Evolutionary conservation across 176 grass and related monocot species (phyloP), one percentile per base, ranked within the genome.

Genomic region (Raddia distichophylla): DNA sequence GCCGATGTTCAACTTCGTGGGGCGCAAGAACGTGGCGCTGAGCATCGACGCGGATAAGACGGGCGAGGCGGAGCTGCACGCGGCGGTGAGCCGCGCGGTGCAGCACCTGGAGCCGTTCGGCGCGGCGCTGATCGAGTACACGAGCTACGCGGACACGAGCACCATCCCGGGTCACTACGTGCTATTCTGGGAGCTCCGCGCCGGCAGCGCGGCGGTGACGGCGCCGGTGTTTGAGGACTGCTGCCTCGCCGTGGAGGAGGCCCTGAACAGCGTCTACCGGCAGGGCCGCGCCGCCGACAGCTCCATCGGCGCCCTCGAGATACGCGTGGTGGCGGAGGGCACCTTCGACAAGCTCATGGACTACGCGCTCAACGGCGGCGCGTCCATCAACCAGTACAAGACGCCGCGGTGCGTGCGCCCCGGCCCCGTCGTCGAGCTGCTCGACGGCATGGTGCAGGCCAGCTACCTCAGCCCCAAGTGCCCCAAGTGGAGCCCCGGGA

Each of bases 361-460:
- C 84, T 69, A 83, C 74, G 90, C 82, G 74, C 76, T 91, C 69
- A 77, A 82, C 40, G 76, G 90, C 15, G 89, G 93, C 59, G 77
- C 84, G 3, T 84, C 93, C 58, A 89, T 87, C 84, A 94, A 89
- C 77, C 89, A 94, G 79, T 94, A 89, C 93, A 94, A 94, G 84
- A 88, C 87, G 59, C 93, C 93, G 2, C 70, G 93, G 64, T 94
- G 93, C 87, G 85, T 87, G 83, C 83, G 60, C 17, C 52, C 88
- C n/a, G 88, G 88, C 0, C 60, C 67, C 32, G 68, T 90, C 34
- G 88, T 90, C 7, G 67, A 90, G 16, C 88, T 90, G 14, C 88
- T 90, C 53, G 67, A 90, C 46, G 60, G 7, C 19, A 60, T 67
- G 68, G 88, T 90, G 67, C 83, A 90, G 53, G 74, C 52, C 8